Conservation (phyloP, 2,329 filamentous ascomycete genomes). For the Trichophyton rubrum region DNA sequence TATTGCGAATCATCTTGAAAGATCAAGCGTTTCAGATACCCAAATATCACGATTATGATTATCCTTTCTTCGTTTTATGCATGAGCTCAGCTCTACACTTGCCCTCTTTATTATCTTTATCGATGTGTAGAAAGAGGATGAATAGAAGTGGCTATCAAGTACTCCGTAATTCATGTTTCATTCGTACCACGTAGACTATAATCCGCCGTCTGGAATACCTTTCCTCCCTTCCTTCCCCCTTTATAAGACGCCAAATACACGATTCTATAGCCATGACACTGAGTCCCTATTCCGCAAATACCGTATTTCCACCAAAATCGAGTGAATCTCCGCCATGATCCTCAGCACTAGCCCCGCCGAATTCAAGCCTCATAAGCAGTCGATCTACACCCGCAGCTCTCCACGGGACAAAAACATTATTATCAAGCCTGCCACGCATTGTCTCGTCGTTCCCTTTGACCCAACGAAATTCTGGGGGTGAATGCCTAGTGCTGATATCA, state of each 20-base stretch:
- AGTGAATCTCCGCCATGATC: not conserved
- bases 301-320: slow-evolving; percentile 1
- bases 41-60: not conserved
- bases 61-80: not conserved
- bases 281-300: not conserved
- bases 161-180: too few species aligned
- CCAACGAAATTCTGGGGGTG: slow-evolving; percentile 20
- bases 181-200: too few species aligned
- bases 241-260: not conserved
- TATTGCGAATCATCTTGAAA: not conserved
- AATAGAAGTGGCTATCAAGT: too few species aligned
- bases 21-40: slow-evolving; percentile 4
- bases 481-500: slow-evolving; percentile 14
- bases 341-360: slow-evolving; percentile 23
- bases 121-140: not conserved
- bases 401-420: slow-evolving; percentile 50
- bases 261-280: not conserved
- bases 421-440: slow-evolving; percentile 20
- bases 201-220: not conserved
- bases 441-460: slow-evolving; percentile 17
- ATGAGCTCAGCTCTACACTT: slow-evolving; percentile 5
- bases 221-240: not conserved
- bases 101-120: too few species aligned
- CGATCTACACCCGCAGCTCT: slow-evolving; percentile 70
- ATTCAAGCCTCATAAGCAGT: slow-evolving; percentile 82